These are phyloP conservation scores for Musa itinerans DNA, from an alignment of 176 grass and related monocot genomes.

Conservation along the genomic window DNA sequence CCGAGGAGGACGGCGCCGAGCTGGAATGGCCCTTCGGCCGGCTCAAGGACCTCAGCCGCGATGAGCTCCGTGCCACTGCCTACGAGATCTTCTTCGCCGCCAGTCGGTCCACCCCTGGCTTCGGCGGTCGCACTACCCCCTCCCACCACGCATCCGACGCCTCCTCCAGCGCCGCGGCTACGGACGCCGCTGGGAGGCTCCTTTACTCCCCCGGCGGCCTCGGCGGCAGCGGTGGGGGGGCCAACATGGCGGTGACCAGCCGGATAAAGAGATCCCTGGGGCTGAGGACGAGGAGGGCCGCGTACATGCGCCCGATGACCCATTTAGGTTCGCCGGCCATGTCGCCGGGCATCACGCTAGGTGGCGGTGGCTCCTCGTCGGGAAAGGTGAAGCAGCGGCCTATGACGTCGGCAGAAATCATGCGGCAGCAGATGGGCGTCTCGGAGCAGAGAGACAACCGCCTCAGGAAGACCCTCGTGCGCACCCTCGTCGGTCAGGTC, in stretches of 20 bases:
- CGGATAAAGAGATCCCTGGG: conserved; percentile 67
- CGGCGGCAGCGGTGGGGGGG: conserved; percentile 27
- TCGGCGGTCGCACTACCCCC: neutral
- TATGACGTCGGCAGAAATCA: conserved; percentile 90
- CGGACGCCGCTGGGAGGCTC: neutral
- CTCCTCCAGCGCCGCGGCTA: neutral
- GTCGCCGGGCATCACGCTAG: neutral
- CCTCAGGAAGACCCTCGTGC: conserved; percentile 72
- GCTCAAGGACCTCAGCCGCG: conserved; percentile 33
- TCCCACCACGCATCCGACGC: neutral
- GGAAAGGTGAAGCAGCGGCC: conserved; percentile 45
- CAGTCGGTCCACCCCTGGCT: conserved; percentile 29
- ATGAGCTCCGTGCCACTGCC: conserved; percentile 48
- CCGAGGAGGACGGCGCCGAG: conserved; percentile 16
- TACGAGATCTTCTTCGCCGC: conserved; percentile 69
- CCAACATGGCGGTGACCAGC: conserved; percentile 53
- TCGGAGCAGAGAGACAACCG: conserved; percentile 66
- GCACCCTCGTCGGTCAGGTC: conserved; percentile 68
- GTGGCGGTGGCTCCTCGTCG: conserved; percentile 22
- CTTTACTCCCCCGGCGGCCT: neutral
- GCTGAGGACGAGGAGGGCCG: conserved; percentile 37
- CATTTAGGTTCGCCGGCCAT: conserved; percentile 24
- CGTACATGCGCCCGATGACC: conserved; percentile 49
- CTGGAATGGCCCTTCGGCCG: conserved; percentile 48
- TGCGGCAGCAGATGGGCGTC: conserved; percentile 83